Evolutionary conservation across 2,329 filamentous ascomycete genomes (phyloP).

Genomic region (Cordyceps cicadae): DNA sequence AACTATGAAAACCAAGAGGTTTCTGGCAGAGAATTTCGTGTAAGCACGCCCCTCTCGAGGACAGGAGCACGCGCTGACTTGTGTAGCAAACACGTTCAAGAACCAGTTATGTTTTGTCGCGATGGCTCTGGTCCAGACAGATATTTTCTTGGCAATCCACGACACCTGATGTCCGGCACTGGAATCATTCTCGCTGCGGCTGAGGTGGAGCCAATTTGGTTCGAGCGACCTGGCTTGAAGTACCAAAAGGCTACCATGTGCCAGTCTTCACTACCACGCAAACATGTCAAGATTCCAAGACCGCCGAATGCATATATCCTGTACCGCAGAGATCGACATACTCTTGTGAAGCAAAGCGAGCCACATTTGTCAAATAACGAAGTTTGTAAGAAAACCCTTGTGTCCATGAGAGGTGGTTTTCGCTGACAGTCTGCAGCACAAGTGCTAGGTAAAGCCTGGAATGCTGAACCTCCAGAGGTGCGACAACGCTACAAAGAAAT

Average conservation of each 20-base stretch:
- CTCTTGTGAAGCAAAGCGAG: conserved; percentile 24
- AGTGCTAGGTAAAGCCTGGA: conserved; percentile 30
- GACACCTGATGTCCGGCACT: conserved; percentile 17
- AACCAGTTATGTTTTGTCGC: conserved; percentile 20
- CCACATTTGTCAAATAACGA: conserved; percentile 33
- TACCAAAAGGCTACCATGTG: conserved; percentile 11
- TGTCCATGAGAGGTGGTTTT: not conserved
- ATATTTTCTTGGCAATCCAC: conserved; percentile 20
- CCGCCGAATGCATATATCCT: conserved; percentile 36
- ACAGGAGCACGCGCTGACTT: conserved; percentile 1
- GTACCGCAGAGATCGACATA: conserved; percentile 32
- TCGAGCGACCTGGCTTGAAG: conserved; percentile 11
- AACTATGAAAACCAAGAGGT: conserved; percentile 16
- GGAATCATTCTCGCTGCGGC: conserved; percentile 16
- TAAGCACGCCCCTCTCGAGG: conserved; percentile 10
- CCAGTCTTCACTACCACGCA: conserved; percentile 11
- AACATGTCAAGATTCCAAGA: conserved; percentile 24
- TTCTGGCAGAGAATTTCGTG: conserved; percentile 20
- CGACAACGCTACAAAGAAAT: conserved; percentile 25
- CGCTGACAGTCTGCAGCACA: conserved; percentile 23
- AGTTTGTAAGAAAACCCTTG: conserved; percentile 29
- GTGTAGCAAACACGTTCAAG: conserved; percentile 15
- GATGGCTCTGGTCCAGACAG: conserved; percentile 20
- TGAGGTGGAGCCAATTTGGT: conserved; percentile 19
- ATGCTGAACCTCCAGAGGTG: conserved; percentile 23